A percentile compares a stretch with the other conserved stretches of the same genome.
Evolutionary conservation across 163 green algal species (phyloP).

Genomic region (Chlorella variabilis): DNA sequence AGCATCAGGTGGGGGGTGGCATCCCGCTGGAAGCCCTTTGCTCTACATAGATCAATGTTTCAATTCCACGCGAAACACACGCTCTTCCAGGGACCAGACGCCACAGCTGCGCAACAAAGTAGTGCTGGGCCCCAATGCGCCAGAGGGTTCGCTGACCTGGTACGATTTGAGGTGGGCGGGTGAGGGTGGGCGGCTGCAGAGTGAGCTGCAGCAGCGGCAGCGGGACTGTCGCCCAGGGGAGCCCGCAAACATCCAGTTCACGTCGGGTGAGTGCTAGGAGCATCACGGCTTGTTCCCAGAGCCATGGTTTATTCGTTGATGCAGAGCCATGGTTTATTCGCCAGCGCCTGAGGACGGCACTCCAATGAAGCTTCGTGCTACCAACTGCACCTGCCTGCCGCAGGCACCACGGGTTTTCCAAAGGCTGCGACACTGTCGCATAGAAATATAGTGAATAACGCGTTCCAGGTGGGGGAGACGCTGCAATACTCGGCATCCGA

Average conservation of each 20-base stretch:
- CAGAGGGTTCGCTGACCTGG: constrained; percentile 22
- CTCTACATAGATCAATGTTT: too few species aligned
- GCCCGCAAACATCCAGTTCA: constrained; percentile 37
- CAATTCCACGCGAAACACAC: too few species aligned
- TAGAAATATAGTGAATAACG: constrained; percentile 53
- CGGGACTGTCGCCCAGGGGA: background rate
- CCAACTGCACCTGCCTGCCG: too few species aligned
- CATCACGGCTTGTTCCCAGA: too few species aligned
- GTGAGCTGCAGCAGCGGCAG: constrained; percentile 1
- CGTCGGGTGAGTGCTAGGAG: background rate
- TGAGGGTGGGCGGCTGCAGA: background rate
- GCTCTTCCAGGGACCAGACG: constrained; percentile 8
- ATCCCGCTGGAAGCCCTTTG: background rate
- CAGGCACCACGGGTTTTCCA: constrained; percentile 43
- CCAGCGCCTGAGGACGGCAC: too few species aligned
- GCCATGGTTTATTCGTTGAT: too few species aligned
- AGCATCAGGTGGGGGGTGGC: background rate
- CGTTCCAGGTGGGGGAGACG: constrained; percentile 15
- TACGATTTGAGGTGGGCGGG: constrained; percentile 17
- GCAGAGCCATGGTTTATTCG: too few species aligned
- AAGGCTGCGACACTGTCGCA: constrained; percentile 50
- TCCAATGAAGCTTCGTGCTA: too few species aligned
- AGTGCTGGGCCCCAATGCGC: constrained; percentile 27
- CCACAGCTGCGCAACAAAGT: constrained; percentile 28
- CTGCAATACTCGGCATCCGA: constrained; percentile 19